Conservation (phyloP, 2,329 filamentous ascomycete species). For the Colletotrichum musae region DNA sequence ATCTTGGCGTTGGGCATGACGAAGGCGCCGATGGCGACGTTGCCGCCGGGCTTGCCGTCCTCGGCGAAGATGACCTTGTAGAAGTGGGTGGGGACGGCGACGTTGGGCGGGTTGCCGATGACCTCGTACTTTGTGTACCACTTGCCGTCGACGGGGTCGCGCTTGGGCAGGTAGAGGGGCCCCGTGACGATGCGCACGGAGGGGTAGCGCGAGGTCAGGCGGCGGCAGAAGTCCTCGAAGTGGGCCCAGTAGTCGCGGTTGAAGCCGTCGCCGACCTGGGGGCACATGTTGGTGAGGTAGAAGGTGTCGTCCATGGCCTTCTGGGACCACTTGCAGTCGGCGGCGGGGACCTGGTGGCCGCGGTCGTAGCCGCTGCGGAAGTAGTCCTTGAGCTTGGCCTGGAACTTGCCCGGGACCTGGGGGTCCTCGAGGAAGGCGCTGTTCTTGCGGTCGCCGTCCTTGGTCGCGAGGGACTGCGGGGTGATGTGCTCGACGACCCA, state of each 20-base stretch:
- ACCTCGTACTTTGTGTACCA: slow-evolving; percentile 97
- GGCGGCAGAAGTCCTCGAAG: slow-evolving; percentile 95
- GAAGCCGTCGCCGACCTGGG: slow-evolving; percentile 97
- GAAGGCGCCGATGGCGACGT: slow-evolving; percentile 92
- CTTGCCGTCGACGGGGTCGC: slow-evolving; percentile 87
- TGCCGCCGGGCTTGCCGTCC: slow-evolving; percentile 77
- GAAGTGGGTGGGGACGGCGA: slow-evolving; percentile 98
- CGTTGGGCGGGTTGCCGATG: slow-evolving; percentile 91
- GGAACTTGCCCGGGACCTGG: slow-evolving; percentile 86
- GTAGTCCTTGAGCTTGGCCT: slow-evolving; percentile 93
- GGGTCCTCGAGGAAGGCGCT: slow-evolving; percentile 87
- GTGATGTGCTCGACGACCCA: slow-evolving; percentile 99
- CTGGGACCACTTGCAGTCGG: slow-evolving; percentile 96
- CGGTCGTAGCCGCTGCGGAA: slow-evolving; percentile 95
- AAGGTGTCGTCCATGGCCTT: slow-evolving; percentile 96
- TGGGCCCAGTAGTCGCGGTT: slow-evolving; percentile 99
- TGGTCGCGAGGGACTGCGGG: slow-evolving; percentile 80
- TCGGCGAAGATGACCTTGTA: slow-evolving; percentile 99
- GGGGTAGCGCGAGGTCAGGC: slow-evolving; percentile 85
- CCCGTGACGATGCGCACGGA: slow-evolving; percentile 93
- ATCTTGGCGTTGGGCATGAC: slow-evolving; percentile 94
- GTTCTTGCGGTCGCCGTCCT: slow-evolving; percentile 87
- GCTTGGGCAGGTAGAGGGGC: slow-evolving; percentile 90
- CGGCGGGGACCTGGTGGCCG: slow-evolving; percentile 96
- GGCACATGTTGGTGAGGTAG: slow-evolving; percentile 95